These are phyloP conservation scores for Dactylellina haptotyla DNA, from an alignment of 2,329 filamentous ascomycete species.

Conservation along the genomic window DNA sequence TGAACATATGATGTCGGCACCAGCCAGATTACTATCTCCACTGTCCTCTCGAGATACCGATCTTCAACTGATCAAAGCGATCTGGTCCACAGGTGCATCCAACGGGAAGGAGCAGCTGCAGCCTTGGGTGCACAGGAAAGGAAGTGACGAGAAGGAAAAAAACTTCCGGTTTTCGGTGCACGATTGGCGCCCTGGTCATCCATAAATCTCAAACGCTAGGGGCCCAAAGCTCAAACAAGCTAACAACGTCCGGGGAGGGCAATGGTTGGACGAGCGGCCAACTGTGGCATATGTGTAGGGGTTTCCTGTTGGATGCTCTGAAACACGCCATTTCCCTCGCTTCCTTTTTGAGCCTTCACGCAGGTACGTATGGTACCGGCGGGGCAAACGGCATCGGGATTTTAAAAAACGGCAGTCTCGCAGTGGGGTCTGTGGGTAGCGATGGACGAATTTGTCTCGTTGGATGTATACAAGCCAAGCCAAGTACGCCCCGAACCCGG, in stretches of 20 bases:
- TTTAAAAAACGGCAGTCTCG: too few species aligned
- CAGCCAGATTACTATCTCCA: neutral
- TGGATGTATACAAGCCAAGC: too few species aligned
- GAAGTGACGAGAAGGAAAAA: neutral
- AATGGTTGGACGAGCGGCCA: slow-evolving; percentile 1
- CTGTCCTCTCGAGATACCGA: neutral
- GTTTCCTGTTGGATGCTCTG: slow-evolving; percentile 25
- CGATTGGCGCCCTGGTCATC: slow-evolving; percentile 20
- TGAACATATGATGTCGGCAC: slow-evolving; percentile 19
- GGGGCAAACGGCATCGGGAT: too few species aligned
- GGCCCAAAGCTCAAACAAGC: slow-evolving; percentile 18
- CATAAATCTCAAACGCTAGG: slow-evolving; percentile 43
- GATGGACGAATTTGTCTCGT: too few species aligned
- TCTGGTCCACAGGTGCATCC: neutral
- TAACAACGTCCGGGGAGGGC: neutral
- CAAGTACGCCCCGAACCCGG: too few species aligned
- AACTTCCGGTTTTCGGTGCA: slow-evolving; percentile 15
- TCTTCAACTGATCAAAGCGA: slow-evolving; percentile 2
- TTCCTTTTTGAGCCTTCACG: neutral
- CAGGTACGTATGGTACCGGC: too few species aligned
- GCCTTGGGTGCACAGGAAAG: neutral
- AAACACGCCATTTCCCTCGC: slow-evolving; percentile 31
- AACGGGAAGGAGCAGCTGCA: slow-evolving; percentile 16
- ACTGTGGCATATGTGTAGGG: neutral
- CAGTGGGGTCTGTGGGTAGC: too few species aligned